Percentiles rank a stretch among this genome's conserved stretches.
Conservation (phyloP, 345 rosid species). For the Citrus trifoliata region DNA sequence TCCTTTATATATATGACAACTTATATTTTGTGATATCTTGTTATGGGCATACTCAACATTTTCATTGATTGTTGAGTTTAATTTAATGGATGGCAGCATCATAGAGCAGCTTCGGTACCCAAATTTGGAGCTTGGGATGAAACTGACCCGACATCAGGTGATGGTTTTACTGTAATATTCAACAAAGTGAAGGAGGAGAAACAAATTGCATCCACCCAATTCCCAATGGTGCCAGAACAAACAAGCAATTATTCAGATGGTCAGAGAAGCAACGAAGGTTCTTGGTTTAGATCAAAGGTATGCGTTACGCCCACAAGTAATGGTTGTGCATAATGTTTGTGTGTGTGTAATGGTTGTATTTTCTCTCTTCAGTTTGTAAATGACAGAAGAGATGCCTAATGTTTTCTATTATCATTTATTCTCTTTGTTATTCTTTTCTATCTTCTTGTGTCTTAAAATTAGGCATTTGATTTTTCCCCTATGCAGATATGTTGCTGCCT, state of each 20-base stretch:
- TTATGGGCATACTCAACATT: too few species aligned
- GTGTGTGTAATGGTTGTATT: too few species aligned
- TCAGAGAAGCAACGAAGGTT: neutral
- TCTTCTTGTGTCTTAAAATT: neutral
- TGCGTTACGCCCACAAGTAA: neutral
- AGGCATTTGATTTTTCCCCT: neutral
- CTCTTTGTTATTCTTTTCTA: neutral
- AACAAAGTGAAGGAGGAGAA: conserved; percentile 50
- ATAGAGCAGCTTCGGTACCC: conserved; percentile 37
- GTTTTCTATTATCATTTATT: too few species aligned
- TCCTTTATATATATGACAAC: neutral
- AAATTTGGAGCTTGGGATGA: conserved; percentile 68
- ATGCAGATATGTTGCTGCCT: conserved; percentile 37
- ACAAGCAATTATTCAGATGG: neutral
- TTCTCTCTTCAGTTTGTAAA: too few species aligned
- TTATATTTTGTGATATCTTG: too few species aligned
- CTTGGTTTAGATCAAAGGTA: conserved; percentile 30
- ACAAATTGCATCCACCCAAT: conserved; percentile 21
- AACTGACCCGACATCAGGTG: conserved; percentile 44
- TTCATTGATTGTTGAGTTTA: neutral
- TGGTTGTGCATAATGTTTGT: neutral
- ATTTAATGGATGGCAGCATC: conserved; percentile 27
- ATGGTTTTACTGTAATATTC: conserved; percentile 44
- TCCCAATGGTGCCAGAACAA: conserved; percentile 10
- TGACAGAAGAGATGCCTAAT: too few species aligned